Percentiles rank a stretch among this genome's conserved stretches.
These are phyloP conservation scores for Polytrichum commune DNA, from an alignment of 225 moss, liverwort and hornwort species.

Conservation along the genomic window DNA sequence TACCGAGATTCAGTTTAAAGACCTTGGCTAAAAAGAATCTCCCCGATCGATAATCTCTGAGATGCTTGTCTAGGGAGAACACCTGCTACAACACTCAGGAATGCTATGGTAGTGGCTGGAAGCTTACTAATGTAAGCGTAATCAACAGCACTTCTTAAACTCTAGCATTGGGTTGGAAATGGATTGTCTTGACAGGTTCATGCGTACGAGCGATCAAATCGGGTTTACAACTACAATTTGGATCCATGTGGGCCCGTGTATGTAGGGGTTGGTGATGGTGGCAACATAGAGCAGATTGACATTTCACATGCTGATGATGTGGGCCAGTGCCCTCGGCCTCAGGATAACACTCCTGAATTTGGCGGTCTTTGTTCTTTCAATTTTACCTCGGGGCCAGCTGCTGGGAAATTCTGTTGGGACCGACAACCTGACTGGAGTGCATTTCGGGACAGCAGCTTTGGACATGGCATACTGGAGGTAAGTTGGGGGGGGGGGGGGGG, in stretches of 20 bases:
- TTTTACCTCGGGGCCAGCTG: slow-evolving; percentile 63
- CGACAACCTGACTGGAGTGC: slow-evolving; percentile 88
- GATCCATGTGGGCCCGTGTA: slow-evolving; percentile 70
- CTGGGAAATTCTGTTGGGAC: slow-evolving; percentile 71
- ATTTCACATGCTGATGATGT: slow-evolving; percentile 68
- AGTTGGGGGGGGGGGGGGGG: not conserved
- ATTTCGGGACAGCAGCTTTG: slow-evolving; percentile 84
- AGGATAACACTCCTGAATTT: slow-evolving; percentile 61
- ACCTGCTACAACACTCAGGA: no score
- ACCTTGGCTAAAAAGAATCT: no score
- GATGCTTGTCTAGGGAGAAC: no score
- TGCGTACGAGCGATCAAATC: slow-evolving; percentile 78
- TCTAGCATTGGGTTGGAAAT: not conserved
- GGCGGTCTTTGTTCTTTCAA: slow-evolving; percentile 63
- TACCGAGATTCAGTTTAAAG: no score
- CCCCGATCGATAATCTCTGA: no score
- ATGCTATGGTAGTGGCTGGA: no score
- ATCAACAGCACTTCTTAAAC: no score
- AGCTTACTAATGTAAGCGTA: no score
- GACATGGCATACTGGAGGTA: slow-evolving; percentile 74
- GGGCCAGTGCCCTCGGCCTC: slow-evolving; percentile 57
- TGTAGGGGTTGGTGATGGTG: slow-evolving; percentile 74
- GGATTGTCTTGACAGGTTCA: slow-evolving; percentile 51
- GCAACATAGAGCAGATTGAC: slow-evolving; percentile 67
- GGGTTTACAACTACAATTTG: slow-evolving; percentile 66